phyloP scores from a whole-genome alignment of 2,329 filamentous ascomycete genomes.

The Neonectria punicea region DNA sequence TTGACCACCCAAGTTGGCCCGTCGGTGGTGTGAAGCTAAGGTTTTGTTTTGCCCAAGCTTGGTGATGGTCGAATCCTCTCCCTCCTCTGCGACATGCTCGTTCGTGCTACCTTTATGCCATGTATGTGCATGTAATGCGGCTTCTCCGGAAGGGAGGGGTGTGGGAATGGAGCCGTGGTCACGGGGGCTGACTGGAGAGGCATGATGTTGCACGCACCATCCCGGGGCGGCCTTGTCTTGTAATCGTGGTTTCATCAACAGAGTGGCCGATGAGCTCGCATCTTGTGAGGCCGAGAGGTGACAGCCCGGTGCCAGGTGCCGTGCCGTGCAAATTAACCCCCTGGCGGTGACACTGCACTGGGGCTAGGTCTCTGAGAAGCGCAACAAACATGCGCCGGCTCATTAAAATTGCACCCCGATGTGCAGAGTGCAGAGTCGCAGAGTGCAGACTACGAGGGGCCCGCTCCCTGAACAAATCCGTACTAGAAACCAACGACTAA shows the following conservation, averaged over 20 bases:
- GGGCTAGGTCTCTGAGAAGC: conserved; percentile 6
- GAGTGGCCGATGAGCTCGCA: background rate
- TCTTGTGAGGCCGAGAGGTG: conserved; percentile 5
- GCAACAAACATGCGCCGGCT: background rate
- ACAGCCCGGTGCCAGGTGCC: conserved; percentile 2
- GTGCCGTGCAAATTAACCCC: conserved; percentile 27
- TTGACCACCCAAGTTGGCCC: conserved; percentile 8
- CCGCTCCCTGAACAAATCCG: background rate
- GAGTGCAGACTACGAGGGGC: background rate
- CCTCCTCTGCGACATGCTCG: conserved; percentile 2
- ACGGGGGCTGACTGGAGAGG: conserved; percentile 5
- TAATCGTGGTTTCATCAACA: conserved; percentile 8
- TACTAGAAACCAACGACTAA: background rate
- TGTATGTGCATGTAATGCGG: conserved; percentile 13
- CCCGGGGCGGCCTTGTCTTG: conserved; percentile 13
- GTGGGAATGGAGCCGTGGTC: conserved; percentile 13
- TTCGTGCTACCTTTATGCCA: background rate
- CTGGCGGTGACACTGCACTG: conserved; percentile 18
- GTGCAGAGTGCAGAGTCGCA: background rate
- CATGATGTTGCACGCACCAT: conserved; percentile 14
- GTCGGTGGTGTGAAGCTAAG: conserved; percentile 31
- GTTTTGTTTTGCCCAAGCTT: conserved; percentile 8
- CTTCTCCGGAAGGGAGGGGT: conserved; percentile 12
- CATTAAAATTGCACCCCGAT: background rate
- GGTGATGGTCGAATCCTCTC: conserved; percentile 2